Base-by-base conservation (phyloP, 225 moss, liverwort and hornwort species). In the Pleurozium schreberi region DNA sequence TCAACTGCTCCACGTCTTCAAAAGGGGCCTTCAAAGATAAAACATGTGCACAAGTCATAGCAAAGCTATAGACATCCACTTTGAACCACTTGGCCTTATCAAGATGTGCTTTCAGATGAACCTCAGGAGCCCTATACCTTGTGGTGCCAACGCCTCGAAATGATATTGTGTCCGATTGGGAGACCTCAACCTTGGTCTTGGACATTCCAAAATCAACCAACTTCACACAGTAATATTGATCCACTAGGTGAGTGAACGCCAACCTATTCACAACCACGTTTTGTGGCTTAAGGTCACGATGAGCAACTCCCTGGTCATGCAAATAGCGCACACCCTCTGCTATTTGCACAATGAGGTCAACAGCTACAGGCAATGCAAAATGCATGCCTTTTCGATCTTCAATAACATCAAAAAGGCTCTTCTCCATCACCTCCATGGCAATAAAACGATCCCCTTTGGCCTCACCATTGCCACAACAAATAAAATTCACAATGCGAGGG, bases 161-260 rank as follows among this genome's bases (percentile, higher is more conserved):
- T 10, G 78, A 78, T 11, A n/a, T n/a, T 6, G 78, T 57, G n/a
- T 78, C 16, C 17, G 57, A 78, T n/a, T 78, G 26, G 10, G 57
- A 78, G 10, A 57, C 78, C 57, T 45, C 78, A 26, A 78, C 78
- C 78, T 78, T 78, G 26, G 78, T 78, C 78, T 78, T 78, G 4
- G 78, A 78, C 76, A 76, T 76, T 13, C 52, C 76, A 34, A 76
- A 76, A 34, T 76, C 76, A 34, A 76, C 76, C 76, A 76, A 22
- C 76, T 76, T 76, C 76, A 76, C 76, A 52, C 8, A 50, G 9
- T 52, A 76, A 52, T 52, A 34, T 3, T 50, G 8, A 76, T 76
- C 76, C 14, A 5, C 0, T 1, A 52, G 52, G 9, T 50, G 76
- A 13, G 22, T 0, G 14, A 0, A 76, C 1, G 5, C 50, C 52